Percentiles rank a stretch among this genome's conserved stretches.
phyloP scores from a whole-genome alignment of 1,139 yeast species.

The Geotrichum klebahnii region DNA sequence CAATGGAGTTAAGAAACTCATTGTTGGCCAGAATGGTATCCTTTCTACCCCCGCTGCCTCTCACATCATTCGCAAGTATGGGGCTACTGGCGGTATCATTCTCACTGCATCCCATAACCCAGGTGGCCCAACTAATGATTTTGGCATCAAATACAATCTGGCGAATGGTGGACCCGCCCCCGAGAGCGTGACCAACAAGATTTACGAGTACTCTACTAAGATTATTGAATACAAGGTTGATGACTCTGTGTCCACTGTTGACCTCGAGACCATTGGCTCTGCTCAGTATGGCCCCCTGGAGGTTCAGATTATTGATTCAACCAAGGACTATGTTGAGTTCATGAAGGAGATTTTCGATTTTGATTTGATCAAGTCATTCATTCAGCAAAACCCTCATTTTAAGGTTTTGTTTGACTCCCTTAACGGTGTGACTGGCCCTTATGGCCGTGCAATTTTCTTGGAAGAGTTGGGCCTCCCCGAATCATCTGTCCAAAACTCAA shows the following conservation, averaged over 20 bases:
- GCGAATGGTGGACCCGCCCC: constrained; percentile 99
- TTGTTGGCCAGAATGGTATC: constrained; percentile 83
- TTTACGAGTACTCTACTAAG: constrained; percentile 63
- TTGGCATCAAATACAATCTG: constrained; percentile 93
- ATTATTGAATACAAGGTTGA: constrained; percentile 59
- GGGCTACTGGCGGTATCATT: constrained; percentile 91
- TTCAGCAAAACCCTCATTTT: constrained; percentile 56
- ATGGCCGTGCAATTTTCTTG: constrained; percentile 78
- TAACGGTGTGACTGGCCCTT: constrained; percentile 97
- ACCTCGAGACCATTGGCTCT: constrained; percentile 56
- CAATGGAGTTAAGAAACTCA: constrained; percentile 79
- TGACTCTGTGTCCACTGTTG: constrained; percentile 54
- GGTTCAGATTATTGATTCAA: constrained; percentile 80
- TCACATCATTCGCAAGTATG: constrained; percentile 71
- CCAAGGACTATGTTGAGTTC: constrained; percentile 70
- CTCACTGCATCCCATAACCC: constrained; percentile 97
- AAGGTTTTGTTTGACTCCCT: constrained; percentile 80
- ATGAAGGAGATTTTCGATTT: constrained; percentile 87
- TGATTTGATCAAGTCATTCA: constrained; percentile 68
- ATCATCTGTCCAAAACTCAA: constrained; percentile 68
- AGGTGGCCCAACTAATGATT: constrained; percentile 92
- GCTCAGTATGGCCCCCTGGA: constrained; percentile 48
- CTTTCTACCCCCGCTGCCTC: constrained; percentile 96
- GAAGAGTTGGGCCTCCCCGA: constrained; percentile 77
- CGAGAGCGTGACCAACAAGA: constrained; percentile 83